Evolutionary conservation across 495 filamentous ascomycete species (phyloP).

Genomic region (Aspergillus leporis): DNA sequence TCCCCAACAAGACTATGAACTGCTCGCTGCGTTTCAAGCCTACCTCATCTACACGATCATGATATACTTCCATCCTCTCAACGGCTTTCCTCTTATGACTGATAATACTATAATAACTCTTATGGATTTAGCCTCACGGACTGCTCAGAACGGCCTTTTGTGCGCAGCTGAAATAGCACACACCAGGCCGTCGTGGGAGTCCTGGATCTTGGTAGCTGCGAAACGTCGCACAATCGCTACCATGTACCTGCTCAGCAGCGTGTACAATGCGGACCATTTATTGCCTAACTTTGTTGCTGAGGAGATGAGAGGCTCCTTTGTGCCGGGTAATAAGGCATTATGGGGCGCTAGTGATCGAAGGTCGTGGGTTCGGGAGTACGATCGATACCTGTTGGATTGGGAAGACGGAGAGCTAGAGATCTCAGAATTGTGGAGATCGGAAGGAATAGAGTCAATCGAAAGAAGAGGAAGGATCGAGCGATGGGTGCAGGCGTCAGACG

Average conservation of each 20-base stretch:
- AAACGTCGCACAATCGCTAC: slow-evolving; percentile 47
- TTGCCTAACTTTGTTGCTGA: slow-evolving; percentile 44
- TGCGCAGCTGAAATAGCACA: slow-evolving; percentile 38
- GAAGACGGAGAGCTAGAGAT: slow-evolving; percentile 38
- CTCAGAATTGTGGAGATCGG: slow-evolving; percentile 41
- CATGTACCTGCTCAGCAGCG: slow-evolving; percentile 50
- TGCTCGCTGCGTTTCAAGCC: slow-evolving; percentile 47
- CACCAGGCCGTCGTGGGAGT: slow-evolving; percentile 46
- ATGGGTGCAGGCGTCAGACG: slow-evolving; percentile 29
- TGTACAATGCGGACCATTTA: slow-evolving; percentile 36
- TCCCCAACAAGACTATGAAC: slow-evolving; percentile 27
- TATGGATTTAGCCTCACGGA: slow-evolving; percentile 45
- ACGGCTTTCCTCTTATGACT: slow-evolving; percentile 20
- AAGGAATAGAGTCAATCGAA: slow-evolving; percentile 14
- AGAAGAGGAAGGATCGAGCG: slow-evolving; percentile 24
- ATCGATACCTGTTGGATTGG: slow-evolving; percentile 40
- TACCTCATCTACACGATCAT: slow-evolving; percentile 50
- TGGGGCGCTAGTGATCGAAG: slow-evolving; percentile 37
- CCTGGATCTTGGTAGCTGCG: slow-evolving; percentile 49
- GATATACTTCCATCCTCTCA: slow-evolving; percentile 37
- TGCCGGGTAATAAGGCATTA: slow-evolving; percentile 33
- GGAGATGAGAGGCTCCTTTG: slow-evolving; percentile 35
- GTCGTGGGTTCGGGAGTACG: slow-evolving; percentile 41
- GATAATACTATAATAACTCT: slow-evolving; percentile 43
- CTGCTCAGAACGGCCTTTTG: slow-evolving; percentile 38